Conservation (phyloP, 2,329 filamentous ascomycete genomes). For the Fusarium humuli region DNA sequence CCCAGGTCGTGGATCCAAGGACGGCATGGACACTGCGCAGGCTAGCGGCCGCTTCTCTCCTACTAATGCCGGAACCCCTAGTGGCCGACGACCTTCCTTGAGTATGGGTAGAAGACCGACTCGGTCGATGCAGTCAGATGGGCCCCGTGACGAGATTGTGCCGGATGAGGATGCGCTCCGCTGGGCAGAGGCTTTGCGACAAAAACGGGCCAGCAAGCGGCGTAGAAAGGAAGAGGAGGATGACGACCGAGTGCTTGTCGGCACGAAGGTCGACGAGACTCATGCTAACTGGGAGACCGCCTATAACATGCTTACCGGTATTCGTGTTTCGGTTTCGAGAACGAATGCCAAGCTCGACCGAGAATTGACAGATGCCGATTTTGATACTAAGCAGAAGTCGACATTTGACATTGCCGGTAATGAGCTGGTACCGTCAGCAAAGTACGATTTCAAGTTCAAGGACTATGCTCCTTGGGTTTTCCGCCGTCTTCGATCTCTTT, state of each 20-base stretch:
- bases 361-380: slow-evolving; percentile 89
- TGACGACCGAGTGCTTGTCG: slow-evolving; percentile 93
- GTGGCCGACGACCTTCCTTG: slow-evolving; percentile 81
- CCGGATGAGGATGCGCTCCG: slow-evolving; percentile 91
- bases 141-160: slow-evolving; percentile 82
- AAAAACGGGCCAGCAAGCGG: slow-evolving; percentile 89
- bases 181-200: slow-evolving; percentile 92
- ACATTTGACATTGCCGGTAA: slow-evolving; percentile 99
- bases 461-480: slow-evolving; percentile 99
- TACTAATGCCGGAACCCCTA: slow-evolving; percentile 60
- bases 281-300: slow-evolving; percentile 98
- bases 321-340: slow-evolving; percentile 94
- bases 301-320: slow-evolving; percentile 99
- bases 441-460: slow-evolving; percentile 99
- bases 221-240: slow-evolving; percentile 87
- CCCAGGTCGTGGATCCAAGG: slow-evolving; percentile 76
- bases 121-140: slow-evolving; percentile 85
- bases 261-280: slow-evolving; percentile 96
- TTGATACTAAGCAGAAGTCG: slow-evolving; percentile 94
- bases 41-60: slow-evolving; percentile 87
- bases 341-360: slow-evolving; percentile 97
- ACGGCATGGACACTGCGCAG: slow-evolving; percentile 74
- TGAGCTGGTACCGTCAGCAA: slow-evolving; percentile 95
- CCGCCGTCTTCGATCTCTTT: slow-evolving; percentile 86
- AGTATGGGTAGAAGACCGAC: slow-evolving; percentile 84